These are phyloP conservation scores for Prunus mira DNA, from an alignment of 306 rosid genomes.

Conservation along the genomic window DNA sequence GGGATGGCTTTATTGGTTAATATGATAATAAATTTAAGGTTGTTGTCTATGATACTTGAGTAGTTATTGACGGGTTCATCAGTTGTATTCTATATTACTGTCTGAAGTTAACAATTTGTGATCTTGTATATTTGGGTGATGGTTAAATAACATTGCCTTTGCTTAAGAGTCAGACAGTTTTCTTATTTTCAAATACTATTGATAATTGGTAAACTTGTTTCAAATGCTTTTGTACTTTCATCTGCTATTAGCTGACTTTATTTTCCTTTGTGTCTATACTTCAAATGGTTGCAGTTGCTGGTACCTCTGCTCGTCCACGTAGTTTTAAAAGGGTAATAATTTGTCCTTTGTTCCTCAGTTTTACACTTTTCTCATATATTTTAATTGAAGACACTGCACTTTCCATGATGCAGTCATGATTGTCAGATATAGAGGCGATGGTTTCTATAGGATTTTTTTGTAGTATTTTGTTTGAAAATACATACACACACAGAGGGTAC, in stretches of 20 bases:
- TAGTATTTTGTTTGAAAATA: background rate
- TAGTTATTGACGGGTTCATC: background rate
- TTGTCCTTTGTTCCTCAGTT: background rate
- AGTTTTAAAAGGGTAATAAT: slow-evolving; percentile 63
- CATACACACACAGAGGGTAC: background rate
- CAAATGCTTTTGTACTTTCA: background rate
- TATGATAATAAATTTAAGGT: background rate
- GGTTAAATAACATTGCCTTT: background rate
- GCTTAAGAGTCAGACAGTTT: background rate
- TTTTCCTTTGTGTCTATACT: slow-evolving; percentile 29
- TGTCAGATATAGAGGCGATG: background rate
- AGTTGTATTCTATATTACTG: background rate
- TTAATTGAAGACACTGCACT: background rate
- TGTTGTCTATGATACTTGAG: background rate
- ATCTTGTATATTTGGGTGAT: background rate
- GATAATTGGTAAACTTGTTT: background rate
- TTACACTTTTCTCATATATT: background rate
- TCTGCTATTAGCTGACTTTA: slow-evolving; percentile 3
- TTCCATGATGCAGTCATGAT: background rate
- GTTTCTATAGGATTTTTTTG: background rate
- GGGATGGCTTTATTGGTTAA: background rate
- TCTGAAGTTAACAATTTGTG: background rate
- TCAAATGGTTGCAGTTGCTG: slow-evolving; percentile 72
- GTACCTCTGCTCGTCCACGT: slow-evolving; percentile 79
- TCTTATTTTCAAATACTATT: background rate